Conservation (phyloP, 306 rosid genomes). For the Lathyrus tuberosus region DNA sequence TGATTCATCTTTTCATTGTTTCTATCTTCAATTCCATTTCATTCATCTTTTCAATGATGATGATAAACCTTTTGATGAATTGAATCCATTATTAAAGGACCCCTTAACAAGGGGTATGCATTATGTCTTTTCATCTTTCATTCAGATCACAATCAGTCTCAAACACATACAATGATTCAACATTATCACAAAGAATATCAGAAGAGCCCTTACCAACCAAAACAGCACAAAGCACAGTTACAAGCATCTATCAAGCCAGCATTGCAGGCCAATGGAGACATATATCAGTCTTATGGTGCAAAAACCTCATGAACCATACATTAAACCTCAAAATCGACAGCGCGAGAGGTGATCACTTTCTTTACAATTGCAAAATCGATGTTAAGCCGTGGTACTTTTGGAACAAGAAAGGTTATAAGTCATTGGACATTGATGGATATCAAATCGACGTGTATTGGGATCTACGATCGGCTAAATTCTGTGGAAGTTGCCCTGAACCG, state of each 20-base stretch:
- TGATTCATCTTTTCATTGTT: neutral
- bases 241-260: conserved; percentile 63
- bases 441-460: conserved; percentile 81
- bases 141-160: conserved; percentile 53
- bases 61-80: too few relatives aligned
- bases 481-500: conserved; percentile 66
- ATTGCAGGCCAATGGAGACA: conserved; percentile 67
- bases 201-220: conserved; percentile 62
- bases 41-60: neutral
- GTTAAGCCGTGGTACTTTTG: conserved; percentile 86
- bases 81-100: neutral
- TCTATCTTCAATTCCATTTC: neutral
- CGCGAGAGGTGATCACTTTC: conserved; percentile 48
- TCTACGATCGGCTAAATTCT: conserved; percentile 65
- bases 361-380: conserved; percentile 66
- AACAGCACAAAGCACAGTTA: conserved; percentile 77
- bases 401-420: conserved; percentile 83
- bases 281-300: conserved; percentile 72
- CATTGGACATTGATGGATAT: conserved; percentile 59
- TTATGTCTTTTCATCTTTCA: conserved; percentile 59
- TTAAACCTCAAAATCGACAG: conserved; percentile 61
- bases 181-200: conserved; percentile 61
- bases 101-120: conserved; percentile 12
- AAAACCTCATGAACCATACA: conserved; percentile 68
- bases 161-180: conserved; percentile 41